Base-by-base conservation (phyloP, 2,329 filamentous ascomycete genomes). In the Akanthomyces lecanii region DNA sequence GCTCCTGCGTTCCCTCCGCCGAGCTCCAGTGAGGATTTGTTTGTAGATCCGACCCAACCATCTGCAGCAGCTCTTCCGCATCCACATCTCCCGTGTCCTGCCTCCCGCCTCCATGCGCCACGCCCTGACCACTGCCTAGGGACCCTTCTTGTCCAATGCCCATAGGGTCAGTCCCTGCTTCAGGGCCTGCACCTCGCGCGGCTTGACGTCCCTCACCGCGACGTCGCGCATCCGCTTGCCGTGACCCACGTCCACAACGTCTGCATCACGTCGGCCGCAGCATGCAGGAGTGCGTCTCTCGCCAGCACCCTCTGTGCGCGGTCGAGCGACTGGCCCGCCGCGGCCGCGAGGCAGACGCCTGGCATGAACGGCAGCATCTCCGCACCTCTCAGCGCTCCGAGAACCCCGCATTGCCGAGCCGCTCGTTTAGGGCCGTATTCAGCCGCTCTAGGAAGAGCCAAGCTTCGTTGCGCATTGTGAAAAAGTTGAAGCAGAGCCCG, bases 401-500 rank as follows among this genome's bases (percentile, higher is more conserved):
- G 10, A 36, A 36, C 2, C 4, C 33, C 33, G 33, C 33, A 55
- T 23, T 2, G 18, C 33, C 18, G n/a, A 21, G 1, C 21, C 5
- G 7, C 16, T 18, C 33, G 16, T 10, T n/a, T 12, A 52, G 5
- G 21, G 33, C 57, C 21, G n/a, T 14, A 10, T 42, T 45, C 23
- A 60, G 7, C n/a, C 28, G 28, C 47, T 52, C 47, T 5, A 52
- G 38, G 16, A 60, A 60, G 21, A 52, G 47, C 57, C 30, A 60
- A 4, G 47, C 57, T n/a, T 60, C 33, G 33, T 52, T 7, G 4
- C 52, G 57, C 14, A 60, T 60, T 16, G 57, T 60, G 57, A 60
- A 60, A 30, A 52, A 44, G 33, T 60, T 36, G 57, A 60, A 52
- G 3, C 2, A 12, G 21, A 51, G 47, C 10, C 6, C 14, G 0